Conservation (phyloP, 2,329 filamentous ascomycete species). For the Trichoderma afroharzianum region DNA sequence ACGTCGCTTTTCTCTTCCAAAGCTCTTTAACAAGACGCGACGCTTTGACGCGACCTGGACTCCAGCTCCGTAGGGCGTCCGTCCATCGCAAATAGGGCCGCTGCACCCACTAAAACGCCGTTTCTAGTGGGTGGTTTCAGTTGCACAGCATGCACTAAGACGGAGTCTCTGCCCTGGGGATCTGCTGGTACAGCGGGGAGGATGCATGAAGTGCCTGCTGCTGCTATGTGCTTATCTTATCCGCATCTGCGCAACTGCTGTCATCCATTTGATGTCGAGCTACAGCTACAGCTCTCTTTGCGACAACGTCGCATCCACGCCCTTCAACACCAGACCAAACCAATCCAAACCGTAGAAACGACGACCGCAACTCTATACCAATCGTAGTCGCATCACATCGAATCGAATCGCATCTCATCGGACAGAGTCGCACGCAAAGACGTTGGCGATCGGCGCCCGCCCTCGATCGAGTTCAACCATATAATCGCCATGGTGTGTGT, state of each 20-base stretch:
- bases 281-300: not conserved
- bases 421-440: not conserved
- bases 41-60: slow-evolving; percentile 1
- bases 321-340: not conserved
- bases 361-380: not conserved
- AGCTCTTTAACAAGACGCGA: not conserved
- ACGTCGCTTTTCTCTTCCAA: not conserved
- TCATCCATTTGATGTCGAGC: not conserved
- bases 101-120: slow-evolving; percentile 1
- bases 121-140: not conserved
- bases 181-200: not conserved
- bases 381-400: not conserved
- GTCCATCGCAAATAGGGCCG: not conserved
- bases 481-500: slow-evolving; percentile 38
- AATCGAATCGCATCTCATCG: not conserved
- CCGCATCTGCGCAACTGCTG: not conserved
- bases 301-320: not conserved
- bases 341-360: not conserved
- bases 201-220: not conserved
- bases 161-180: not conserved
- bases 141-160: not conserved
- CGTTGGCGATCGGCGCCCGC: not conserved
- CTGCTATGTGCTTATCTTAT: not conserved
- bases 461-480: not conserved
- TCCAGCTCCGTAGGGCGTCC: not conserved